These are phyloP conservation scores for Linnemannia schmuckeri DNA, from an alignment of 192 early-diverging fungal species.

Conservation along the genomic window DNA sequence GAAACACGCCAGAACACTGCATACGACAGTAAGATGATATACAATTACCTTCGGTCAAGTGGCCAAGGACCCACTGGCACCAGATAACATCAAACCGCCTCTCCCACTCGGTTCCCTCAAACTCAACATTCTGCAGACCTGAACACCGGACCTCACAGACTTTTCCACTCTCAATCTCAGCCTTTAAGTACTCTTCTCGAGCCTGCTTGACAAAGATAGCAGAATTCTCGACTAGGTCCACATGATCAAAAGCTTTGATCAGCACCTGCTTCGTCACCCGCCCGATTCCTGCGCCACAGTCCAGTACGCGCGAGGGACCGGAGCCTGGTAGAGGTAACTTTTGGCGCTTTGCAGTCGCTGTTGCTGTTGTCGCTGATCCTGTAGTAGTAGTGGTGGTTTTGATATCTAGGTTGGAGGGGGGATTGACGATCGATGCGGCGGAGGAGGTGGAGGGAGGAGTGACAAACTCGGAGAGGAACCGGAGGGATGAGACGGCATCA, in stretches of 20 bases:
- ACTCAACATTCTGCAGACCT: constrained; percentile 78
- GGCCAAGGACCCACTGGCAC: constrained; percentile 98
- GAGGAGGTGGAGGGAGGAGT: constrained; percentile 25
- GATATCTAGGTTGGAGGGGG: constrained; percentile 27
- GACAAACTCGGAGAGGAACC: constrained; percentile 79
- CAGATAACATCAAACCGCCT: constrained; percentile 93
- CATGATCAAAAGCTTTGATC: constrained; percentile 80
- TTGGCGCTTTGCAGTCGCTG: constrained; percentile 23
- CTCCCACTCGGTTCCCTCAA: constrained; percentile 74
- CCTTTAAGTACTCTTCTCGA: constrained; percentile 66
- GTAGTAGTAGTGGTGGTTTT: constrained; percentile 21
- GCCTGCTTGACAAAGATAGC: constrained; percentile 84
- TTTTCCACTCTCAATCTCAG: constrained; percentile 66
- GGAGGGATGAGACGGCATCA: constrained; percentile 77
- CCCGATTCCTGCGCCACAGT: constrained; percentile 98
- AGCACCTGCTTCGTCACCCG: constrained; percentile 91
- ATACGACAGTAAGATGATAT: neutral
- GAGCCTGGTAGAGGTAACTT: constrained; percentile 44
- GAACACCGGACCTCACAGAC: constrained; percentile 77
- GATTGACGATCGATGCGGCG: constrained; percentile 21
- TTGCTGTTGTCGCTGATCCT: constrained; percentile 4
- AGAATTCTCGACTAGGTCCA: constrained; percentile 94
- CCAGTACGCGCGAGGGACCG: constrained; percentile 63
- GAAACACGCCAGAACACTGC: neutral
- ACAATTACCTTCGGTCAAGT: constrained; percentile 86